Evolutionary conservation across 352 stramenopile genomes (phyloP), one percentile per base, ranked within the genome.

Genomic region (Vaucheria bursata): DNA sequence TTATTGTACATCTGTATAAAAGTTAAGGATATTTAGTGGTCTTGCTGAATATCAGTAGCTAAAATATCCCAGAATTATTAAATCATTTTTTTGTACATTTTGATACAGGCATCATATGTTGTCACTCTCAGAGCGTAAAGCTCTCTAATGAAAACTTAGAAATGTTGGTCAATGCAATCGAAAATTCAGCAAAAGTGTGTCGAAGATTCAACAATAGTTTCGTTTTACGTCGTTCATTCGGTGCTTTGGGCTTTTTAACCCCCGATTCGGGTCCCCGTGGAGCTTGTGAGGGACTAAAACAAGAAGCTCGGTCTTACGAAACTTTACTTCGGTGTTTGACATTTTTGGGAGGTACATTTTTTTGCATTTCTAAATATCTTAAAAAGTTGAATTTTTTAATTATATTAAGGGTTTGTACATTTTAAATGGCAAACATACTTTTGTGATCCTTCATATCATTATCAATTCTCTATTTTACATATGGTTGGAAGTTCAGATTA

Each of bases 131-230:
- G 12, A 37, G 71, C 3, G 75, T 71, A 12, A 71, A 72, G 37
- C 53, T 81, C 36, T 72, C 67, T 12, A 59, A 71, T 53, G 69
- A 59, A 7, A 81, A 81, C 52, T 25, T 81, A 31, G 8, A 71
- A 12, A 59, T 71, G n/a, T 71, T 81, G 0, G 34, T 81, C 0
- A 53, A 52, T 25, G 75, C 70, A 8, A 52, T 81, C 2, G 75
- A 81, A 59, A 71, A 71, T 31, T 40, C n/a, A 35, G 18, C 18
- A 29, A 39, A 25, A 4, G 31, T 39, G 12, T 73, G 32, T 39
- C 67, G 67, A n/a, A 31, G 31, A 0, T 73, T 73, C 31, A 73
- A 65, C 31, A 7, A 73, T 5, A 66, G 36, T 25, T 71, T 73
- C 12, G 36, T 34, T 3, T 32, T 73, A 25, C 67, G 32, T n/a